Percentiles rank a stretch among this genome's conserved stretches.
phyloP scores from a whole-genome alignment of 192 early-diverging fungal genomes.

The Rhizoclosmatium globosum region DNA sequence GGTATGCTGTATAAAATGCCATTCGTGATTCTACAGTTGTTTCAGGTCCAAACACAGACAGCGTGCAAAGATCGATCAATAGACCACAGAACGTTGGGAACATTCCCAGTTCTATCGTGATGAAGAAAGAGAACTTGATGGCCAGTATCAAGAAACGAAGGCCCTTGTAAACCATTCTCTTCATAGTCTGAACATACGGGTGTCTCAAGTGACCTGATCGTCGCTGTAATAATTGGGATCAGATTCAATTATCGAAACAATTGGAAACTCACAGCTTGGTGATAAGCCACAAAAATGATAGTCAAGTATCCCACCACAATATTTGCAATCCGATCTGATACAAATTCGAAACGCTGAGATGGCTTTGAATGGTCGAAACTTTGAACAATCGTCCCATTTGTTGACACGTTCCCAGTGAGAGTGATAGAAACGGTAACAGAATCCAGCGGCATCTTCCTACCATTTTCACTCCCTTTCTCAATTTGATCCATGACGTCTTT shows the following conservation, averaged over 20 bases:
- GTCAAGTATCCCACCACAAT: slow-evolving; percentile 70
- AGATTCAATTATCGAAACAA: neutral
- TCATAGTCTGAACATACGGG: slow-evolving; percentile 55
- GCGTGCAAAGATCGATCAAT: slow-evolving; percentile 82
- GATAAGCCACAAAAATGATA: slow-evolving; percentile 52
- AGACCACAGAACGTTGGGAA: slow-evolving; percentile 92
- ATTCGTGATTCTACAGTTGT: slow-evolving; percentile 65
- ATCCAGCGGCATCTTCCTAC: neutral
- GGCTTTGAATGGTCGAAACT: neutral
- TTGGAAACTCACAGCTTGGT: slow-evolving; percentile 45
- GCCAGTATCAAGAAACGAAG: slow-evolving; percentile 44
- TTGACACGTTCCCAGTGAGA: slow-evolving; percentile 1
- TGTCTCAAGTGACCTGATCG: slow-evolving; percentile 45
- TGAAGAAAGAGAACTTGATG: slow-evolving; percentile 82
- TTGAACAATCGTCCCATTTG: neutral
- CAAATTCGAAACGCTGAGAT: slow-evolving; percentile 12
- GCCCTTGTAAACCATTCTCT: slow-evolving; percentile 46
- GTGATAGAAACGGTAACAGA: neutral
- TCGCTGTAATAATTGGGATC: slow-evolving; percentile 32
- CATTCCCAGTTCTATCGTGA: slow-evolving; percentile 83
- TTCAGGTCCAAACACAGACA: slow-evolving; percentile 74
- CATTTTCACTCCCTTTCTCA: neutral
- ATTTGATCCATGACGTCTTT: neutral
- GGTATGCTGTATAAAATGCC: slow-evolving; percentile 64
- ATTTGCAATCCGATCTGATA: slow-evolving; percentile 64